phyloP scores from a whole-genome alignment of 2,329 filamentous ascomycete species.

The Ophiosphaerella korrae region DNA sequence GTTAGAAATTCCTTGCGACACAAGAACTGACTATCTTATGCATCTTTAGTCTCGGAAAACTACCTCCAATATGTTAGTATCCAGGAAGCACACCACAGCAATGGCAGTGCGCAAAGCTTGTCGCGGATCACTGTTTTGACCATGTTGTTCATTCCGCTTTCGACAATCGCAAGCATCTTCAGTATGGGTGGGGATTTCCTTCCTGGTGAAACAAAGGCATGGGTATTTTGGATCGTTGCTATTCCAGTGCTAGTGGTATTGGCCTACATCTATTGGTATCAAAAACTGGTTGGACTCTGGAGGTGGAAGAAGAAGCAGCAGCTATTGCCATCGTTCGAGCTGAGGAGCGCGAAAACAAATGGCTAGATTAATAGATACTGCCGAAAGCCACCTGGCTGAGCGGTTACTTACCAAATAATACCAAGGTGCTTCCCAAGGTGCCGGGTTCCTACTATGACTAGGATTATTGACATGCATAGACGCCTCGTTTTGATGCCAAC shows the following conservation, averaged over 20 bases:
- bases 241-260: conserved; percentile 1
- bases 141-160: conserved; percentile 15
- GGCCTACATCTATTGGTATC: background rate
- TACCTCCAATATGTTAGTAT: conserved; percentile 13
- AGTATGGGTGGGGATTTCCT: conserved; percentile 11
- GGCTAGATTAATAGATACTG: no score
- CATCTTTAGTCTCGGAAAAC: background rate
- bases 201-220: conserved; percentile 5
- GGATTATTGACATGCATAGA: no score
- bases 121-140: conserved; percentile 8
- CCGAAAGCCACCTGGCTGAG: no score
- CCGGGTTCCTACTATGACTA: no score
- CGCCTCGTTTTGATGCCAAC: no score
- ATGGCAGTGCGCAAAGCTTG: conserved; percentile 6
- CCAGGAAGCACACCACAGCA: conserved; percentile 11
- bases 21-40: no score
- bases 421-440: no score
- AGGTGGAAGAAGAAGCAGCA: background rate
- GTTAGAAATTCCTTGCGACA: no score
- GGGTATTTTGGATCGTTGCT: conserved; percentile 10
- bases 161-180: conserved; percentile 8
- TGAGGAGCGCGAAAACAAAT: background rate
- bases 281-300: background rate
- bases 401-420: no score
- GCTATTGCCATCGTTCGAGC: background rate